Percentiles rank a stretch among this genome's conserved stretches.
phyloP scores from a whole-genome alignment of 2,329 filamentous ascomycete genomes.

The Alternaria solani region DNA sequence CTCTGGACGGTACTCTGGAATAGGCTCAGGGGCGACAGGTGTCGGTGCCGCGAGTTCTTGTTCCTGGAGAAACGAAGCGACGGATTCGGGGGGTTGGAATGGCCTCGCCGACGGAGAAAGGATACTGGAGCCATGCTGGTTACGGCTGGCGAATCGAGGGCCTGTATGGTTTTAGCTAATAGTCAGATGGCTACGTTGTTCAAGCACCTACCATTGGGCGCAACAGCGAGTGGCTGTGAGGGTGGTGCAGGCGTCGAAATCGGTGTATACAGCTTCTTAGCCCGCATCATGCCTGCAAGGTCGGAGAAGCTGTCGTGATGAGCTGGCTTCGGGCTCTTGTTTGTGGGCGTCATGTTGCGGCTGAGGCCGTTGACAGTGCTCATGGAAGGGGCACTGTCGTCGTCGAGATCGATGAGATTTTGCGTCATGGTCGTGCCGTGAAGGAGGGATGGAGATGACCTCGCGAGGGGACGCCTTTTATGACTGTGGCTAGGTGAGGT shows the following conservation, averaged over 20 bases:
- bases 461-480: not conserved
- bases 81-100: slow-evolving; percentile 7
- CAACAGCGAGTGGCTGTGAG: not conserved
- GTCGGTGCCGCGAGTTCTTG: slow-evolving; percentile 2
- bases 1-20: not conserved
- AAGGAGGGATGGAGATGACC: not conserved
- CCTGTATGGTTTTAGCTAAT: slow-evolving; percentile 12
- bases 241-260: not conserved
- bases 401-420: slow-evolving; percentile 22
- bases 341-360: not conserved
- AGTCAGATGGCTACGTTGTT: not conserved
- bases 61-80: slow-evolving; percentile 15
- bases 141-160: slow-evolving; percentile 8
- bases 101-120: slow-evolving; percentile 15
- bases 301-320: slow-evolving; percentile 29
- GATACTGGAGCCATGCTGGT: not conserved
- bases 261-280: slow-evolving; percentile 24
- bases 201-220: slow-evolving; percentile 10
- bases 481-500: not conserved
- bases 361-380: not conserved
- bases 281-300: slow-evolving; percentile 27
- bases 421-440: not conserved
- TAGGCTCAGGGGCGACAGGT: not conserved
- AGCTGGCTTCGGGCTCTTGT: not conserved
- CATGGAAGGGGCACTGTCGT: not conserved